phyloP scores from a whole-genome alignment of 2,329 filamentous ascomycete species.

The Aspergillus sp. region DNA sequence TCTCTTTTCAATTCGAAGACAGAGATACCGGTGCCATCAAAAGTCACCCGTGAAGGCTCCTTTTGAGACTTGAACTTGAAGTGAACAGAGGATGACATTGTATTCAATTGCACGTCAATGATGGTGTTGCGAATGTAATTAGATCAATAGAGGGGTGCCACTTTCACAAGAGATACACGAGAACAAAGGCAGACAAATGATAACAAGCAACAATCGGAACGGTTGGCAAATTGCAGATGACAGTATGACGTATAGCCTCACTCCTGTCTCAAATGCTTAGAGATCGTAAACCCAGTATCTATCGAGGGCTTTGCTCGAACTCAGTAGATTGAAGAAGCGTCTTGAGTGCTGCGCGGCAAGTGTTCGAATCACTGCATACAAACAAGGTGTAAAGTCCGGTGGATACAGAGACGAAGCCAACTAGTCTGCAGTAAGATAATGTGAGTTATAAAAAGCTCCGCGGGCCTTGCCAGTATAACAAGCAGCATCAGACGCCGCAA shows the following conservation, averaged over 20 bases:
- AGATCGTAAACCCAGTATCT: conserved; percentile 29
- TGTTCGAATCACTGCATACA: conserved; percentile 38
- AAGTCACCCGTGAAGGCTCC: conserved; percentile 90
- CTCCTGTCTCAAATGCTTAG: conserved; percentile 20
- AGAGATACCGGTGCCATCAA: conserved; percentile 96
- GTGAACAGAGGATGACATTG: conserved; percentile 95
- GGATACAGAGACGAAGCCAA: conserved; percentile 32
- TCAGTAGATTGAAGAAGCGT: conserved; percentile 29
- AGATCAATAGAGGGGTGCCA: conserved; percentile 32
- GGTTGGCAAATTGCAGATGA: conserved; percentile 19
- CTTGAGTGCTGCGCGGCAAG: conserved; percentile 31
- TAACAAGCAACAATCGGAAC: conserved; percentile 19
- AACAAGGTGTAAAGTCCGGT: conserved; percentile 31
- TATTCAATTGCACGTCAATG: conserved; percentile 46
- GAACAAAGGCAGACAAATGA: conserved; percentile 22
- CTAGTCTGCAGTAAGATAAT: conserved; percentile 22
- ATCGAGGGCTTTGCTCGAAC: conserved; percentile 29
- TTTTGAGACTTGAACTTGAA: conserved; percentile 99
- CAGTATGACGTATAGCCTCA: conserved; percentile 22
- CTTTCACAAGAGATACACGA: conserved; percentile 32
- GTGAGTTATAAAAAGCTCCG: conserved; percentile 15
- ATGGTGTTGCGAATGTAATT: conserved; percentile 31
- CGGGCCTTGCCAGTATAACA: conserved; percentile 22
- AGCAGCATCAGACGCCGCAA: conserved; percentile 17
- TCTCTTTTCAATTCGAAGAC: conserved; percentile 99